These are phyloP conservation scores for Termitomyces sp. DNA, from an alignment of 768 basidiomycete species.

Conservation along the genomic window DNA sequence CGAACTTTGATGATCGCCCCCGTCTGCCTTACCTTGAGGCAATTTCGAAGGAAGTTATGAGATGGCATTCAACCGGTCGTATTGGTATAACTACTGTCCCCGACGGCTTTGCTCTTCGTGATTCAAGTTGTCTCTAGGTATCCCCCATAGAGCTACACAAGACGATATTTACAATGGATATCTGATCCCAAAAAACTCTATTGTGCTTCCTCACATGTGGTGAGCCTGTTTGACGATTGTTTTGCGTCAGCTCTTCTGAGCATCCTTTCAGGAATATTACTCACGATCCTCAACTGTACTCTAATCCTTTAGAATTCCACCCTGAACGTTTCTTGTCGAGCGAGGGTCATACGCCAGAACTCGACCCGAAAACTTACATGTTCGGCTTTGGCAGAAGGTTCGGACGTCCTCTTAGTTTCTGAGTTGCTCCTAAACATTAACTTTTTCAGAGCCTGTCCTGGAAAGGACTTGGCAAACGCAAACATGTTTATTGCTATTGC, in stretches of 20 bases:
- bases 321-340: conserved; percentile 35
- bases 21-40: conserved; percentile 26
- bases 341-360: conserved; percentile 19
- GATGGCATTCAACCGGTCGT: conserved; percentile 25
- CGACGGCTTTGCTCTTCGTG: not conserved
- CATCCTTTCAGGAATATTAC: conserved; percentile 18
- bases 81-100: conserved; percentile 18
- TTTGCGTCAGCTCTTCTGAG: not conserved
- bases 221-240: not conserved
- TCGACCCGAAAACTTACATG: conserved; percentile 33
- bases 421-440: not conserved
- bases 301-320: conserved; percentile 23
- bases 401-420: not conserved
- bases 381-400: conserved; percentile 47
- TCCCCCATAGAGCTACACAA: conserved; percentile 12
- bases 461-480: conserved; percentile 24
- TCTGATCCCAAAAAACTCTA: conserved; percentile 13
- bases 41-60: conserved; percentile 26
- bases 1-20: conserved; percentile 24
- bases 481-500: conserved; percentile 23
- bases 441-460: conserved; percentile 21
- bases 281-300: conserved; percentile 18
- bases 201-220: conserved; percentile 13
- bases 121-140: not conserved
- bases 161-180: conserved; percentile 14